Evolutionary conservation across 1,139 yeast genomes (phyloP), one percentile per base, ranked within the genome.

Genomic region (Saccharomyces hybrid): DNA sequence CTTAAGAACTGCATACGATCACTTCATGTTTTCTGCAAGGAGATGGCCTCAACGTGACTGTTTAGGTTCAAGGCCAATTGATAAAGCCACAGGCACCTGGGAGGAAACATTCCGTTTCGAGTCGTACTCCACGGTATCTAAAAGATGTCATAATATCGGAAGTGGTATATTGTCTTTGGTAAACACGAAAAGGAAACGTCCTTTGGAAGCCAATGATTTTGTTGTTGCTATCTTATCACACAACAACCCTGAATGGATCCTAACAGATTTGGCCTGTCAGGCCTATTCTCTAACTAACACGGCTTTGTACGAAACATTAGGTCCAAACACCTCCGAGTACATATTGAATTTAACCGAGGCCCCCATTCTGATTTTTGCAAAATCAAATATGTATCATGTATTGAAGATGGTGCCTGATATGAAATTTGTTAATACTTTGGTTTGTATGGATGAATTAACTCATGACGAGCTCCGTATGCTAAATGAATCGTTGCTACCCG

Each of bases 261-360:
- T 83, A 28, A 67, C 85, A n/a, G 86, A 83, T 63, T 67, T 81
- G 59, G 86, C 86, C 0, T 78, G 83, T 60, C 75, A 76, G 48
- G 70, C 78, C 13, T 80, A 76, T 64, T 72, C 78, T 25, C 65
- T 84, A 55, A 71, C 82, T 44, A 76, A 76, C 58, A 84, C 86
- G n/a, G 79, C 87, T 2, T 70, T 84, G 53, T 84, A 84, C 66
- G 85, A 83, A 59, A 82, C 88, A 2, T 71, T 84, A 63, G 88
- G 88, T 1, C 78, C 82, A 1, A 77, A 75, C 32, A 76, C 88
- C 5, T 77, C 86, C 1, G 75, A 75, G 60, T 81, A 81, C 65
- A 83, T 84, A 58, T 71, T 84, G 69, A 75, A 76, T 53, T 65
- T 81, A 56, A 80, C 86, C 4, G 79, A 81, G 60, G 68, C 81